These are phyloP conservation scores for Acmispon strigosus DNA, from an alignment of 306 rosid species.

Conservation along the genomic window DNA sequence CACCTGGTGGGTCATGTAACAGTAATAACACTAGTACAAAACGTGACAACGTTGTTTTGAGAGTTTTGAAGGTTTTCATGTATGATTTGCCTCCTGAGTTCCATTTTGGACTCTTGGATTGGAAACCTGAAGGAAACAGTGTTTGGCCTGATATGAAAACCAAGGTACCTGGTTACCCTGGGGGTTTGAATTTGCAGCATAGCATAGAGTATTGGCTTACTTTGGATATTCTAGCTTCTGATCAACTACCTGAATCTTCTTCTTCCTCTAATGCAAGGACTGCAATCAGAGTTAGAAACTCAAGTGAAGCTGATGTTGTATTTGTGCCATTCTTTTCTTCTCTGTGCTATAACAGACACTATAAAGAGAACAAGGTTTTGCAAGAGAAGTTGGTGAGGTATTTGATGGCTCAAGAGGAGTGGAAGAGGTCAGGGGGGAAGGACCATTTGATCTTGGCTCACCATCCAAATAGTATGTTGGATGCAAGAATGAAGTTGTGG, in stretches of 20 bases:
- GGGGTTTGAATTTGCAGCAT: slow-evolving; percentile 73
- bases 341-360: slow-evolving; percentile 49
- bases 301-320: slow-evolving; percentile 59
- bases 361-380: slow-evolving; percentile 41
- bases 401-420: slow-evolving; percentile 49
- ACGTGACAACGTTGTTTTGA: not conserved
- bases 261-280: slow-evolving; percentile 26
- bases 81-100: slow-evolving; percentile 61
- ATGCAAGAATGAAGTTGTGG: slow-evolving; percentile 64
- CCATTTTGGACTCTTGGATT: slow-evolving; percentile 66
- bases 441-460: slow-evolving; percentile 82
- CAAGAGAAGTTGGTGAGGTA: slow-evolving; percentile 55
- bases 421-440: slow-evolving; percentile 68
- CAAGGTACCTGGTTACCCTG: slow-evolving; percentile 52
- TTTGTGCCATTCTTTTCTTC: slow-evolving; percentile 86
- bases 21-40: not conserved
- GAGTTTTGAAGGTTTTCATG: slow-evolving; percentile 53
- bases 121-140: slow-evolving; percentile 35
- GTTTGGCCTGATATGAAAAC: slow-evolving; percentile 66
- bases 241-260: slow-evolving; percentile 31
- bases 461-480: slow-evolving; percentile 80
- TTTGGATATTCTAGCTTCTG: slow-evolving; percentile 67
- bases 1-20: slow-evolving; percentile 7
- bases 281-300: slow-evolving; percentile 53
- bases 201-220: slow-evolving; percentile 89